Base-by-base conservation (phyloP, 106 monocot genomes). In the Agapanthus africanus region DNA sequence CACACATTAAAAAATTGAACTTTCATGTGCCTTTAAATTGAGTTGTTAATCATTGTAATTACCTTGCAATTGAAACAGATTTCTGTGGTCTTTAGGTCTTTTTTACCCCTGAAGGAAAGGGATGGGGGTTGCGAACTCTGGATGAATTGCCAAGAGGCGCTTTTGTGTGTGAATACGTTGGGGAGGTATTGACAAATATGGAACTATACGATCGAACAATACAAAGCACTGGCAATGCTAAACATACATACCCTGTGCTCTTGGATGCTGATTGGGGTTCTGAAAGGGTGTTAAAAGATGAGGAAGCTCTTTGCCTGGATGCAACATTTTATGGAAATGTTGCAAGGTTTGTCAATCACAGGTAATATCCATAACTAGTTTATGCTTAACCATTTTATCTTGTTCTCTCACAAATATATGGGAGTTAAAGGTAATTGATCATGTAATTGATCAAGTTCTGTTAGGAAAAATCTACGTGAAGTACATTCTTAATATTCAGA, bases 291-390 rank as follows among this genome's bases (percentile, higher is more conserved):
- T 40, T 95, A 19, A 95, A 84, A 60, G 95, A 95, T 78, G 95
- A 95, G 67, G 91, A 95, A 65, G 91, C 95, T 6, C 83, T 95
- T 27, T 95, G 95, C 78, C 70, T 95, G 25, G 95, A 95, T 86
- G 91, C 85, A 23, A 95, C 95, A 19, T 85, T 88, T 69, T 91
- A 84, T 79, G 95, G 95, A 21, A 95, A 95, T 73, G 74, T 95
- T 63, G 88, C 77, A 27, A 85, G 95, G 65, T 95, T 91, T 80
- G 79, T 91, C 13, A 95, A 95, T 73, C 95, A 95, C 37, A 91
- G 91, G 95, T 95, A 81, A 47, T n/a, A n/a, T n/a, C n/a, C n/a
- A n/a, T n/a, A 19, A 18, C 14, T 68, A 33, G 28, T 22, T 30
- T 44, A 47, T 15, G 46, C 13, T 47, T 47, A 47, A 47, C n/a